Base-by-base conservation (phyloP, 2,329 filamentous ascomycete species). In the Claviceps citrina region DNA sequence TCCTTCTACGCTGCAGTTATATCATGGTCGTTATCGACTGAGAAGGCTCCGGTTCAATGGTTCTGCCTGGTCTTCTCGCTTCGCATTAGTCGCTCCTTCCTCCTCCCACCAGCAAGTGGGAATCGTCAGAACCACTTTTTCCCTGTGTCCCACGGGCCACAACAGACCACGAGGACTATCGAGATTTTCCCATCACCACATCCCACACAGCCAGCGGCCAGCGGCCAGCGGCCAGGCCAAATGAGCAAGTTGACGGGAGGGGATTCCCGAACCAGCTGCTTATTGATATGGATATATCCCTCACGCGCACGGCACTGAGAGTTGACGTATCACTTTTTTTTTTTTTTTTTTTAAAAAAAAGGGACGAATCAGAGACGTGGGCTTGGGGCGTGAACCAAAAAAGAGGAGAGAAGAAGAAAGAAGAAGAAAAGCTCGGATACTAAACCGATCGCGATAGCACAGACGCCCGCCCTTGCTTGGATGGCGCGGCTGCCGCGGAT, bases 131-230 rank as follows among this genome's bases (percentile, higher is more conserved):
- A 28, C 30, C 16, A 18, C 15, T 36, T 26, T 28, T 7, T 3
- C 27, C n/a, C n/a, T n/a, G n/a, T n/a, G n/a, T 24, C 12, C 7
- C 10, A 28, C 7, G 38, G 24, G 25, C 38, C 38, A 36, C 38
- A 39, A 40, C 18, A 31, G 20, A 41, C 18, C 39, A 36, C 39
- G 39, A 41, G 39, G 39, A 41, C 33, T 10, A n/a, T 36, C 20
- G 13, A 31, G 25, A 13, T 41, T 41, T 41, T 41, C 18, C 20
- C 30, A 31, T 1, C 16, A 19, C 30, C n/a, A n/a, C n/a, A n/a
- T n/a, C n/a, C n/a, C n/a, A n/a, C n/a, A n/a, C n/a, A n/a, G n/a
- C n/a, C n/a, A n/a, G n/a, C n/a, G n/a, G n/a, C n/a, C n/a, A n/a
- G n/a, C n/a, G n/a, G n/a, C n/a, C n/a, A n/a, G n/a, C n/a, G n/a